phyloP scores from a whole-genome alignment of 2,329 filamentous ascomycete genomes.

The Leptodontidium sp. region DNA sequence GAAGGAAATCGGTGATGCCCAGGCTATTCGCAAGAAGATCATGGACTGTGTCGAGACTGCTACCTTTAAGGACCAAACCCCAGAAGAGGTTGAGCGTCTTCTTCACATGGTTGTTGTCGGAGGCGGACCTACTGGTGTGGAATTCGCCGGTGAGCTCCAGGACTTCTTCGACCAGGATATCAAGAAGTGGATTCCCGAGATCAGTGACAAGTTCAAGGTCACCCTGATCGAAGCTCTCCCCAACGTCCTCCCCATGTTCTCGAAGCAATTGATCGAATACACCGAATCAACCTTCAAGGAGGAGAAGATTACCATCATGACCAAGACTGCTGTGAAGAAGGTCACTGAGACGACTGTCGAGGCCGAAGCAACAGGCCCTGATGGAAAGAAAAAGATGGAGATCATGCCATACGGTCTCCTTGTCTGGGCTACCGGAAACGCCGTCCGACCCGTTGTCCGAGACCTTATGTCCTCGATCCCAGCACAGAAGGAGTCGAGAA shows the following conservation, averaged over 20 bases:
- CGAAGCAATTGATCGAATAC: constrained; percentile 98
- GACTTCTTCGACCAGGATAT: constrained; percentile 99
- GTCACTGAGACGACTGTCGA: constrained; percentile 94
- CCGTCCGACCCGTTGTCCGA: constrained; percentile 85
- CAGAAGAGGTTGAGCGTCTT: constrained; percentile 89
- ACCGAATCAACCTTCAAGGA: constrained; percentile 99
- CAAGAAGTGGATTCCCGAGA: constrained; percentile 97
- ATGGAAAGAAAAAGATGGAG: constrained; percentile 84
- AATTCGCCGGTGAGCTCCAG: constrained; percentile 97
- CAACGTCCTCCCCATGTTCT: constrained; percentile 97
- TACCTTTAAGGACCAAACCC: constrained; percentile 93
- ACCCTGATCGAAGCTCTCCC: constrained; percentile 97
- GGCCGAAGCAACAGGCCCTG: constrained; percentile 81
- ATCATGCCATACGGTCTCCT: constrained; percentile 92
- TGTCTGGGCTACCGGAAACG: constrained; percentile 98
- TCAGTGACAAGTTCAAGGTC: constrained; percentile 93
- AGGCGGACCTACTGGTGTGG: constrained; percentile 94
- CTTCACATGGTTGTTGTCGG: constrained; percentile 98
- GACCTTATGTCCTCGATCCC: constrained; percentile 93
- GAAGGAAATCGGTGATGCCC: constrained; percentile 97
- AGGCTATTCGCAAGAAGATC: constrained; percentile 96
- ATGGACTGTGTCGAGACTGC: constrained; percentile 99
- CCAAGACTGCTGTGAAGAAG: constrained; percentile 99
- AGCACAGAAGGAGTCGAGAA: constrained; percentile 92
- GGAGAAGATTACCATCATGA: constrained; percentile 96